Conservation (phyloP, 2,329 filamentous ascomycete species). For the Trichoderma afroharzianum region DNA sequence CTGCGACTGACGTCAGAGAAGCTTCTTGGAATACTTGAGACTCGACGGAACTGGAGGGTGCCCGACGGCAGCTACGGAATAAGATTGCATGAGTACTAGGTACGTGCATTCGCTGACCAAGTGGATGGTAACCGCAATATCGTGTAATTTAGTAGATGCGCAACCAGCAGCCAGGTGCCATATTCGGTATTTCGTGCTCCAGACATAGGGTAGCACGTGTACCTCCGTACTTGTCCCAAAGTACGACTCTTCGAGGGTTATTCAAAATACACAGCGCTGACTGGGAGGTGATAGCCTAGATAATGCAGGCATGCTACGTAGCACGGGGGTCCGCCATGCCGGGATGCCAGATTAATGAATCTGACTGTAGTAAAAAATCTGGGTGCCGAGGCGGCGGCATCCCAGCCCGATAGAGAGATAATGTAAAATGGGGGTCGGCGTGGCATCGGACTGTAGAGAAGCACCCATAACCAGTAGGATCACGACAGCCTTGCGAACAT, state of each 20-base stretch:
- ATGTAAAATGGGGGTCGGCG: neutral
- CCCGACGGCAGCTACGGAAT: neutral
- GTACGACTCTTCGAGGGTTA: neutral
- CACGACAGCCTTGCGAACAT: neutral
- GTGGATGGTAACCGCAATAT: neutral
- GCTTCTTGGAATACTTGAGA: neutral
- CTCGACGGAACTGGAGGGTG: neutral
- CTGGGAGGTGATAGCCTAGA: neutral
- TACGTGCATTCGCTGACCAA: conserved; percentile 4
- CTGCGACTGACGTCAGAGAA: conserved; percentile 10
- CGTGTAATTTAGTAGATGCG: neutral
- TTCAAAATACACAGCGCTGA: neutral
- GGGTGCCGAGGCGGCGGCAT: neutral
- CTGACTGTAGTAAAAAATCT: neutral
- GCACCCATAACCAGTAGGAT: neutral
- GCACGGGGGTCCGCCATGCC: conserved; percentile 4
- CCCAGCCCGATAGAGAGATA: neutral
- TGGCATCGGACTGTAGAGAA: neutral
- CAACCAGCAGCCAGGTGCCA: neutral
- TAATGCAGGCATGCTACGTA: conserved; percentile 8
- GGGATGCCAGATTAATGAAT: conserved; percentile 15
- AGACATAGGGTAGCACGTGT: neutral
- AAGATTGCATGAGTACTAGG: conserved; percentile 4
- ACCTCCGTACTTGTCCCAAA: neutral
- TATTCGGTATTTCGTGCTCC: neutral